phyloP scores from a whole-genome alignment of 2,329 filamentous ascomycete genomes.

The Xylaria hypoxylon region DNA sequence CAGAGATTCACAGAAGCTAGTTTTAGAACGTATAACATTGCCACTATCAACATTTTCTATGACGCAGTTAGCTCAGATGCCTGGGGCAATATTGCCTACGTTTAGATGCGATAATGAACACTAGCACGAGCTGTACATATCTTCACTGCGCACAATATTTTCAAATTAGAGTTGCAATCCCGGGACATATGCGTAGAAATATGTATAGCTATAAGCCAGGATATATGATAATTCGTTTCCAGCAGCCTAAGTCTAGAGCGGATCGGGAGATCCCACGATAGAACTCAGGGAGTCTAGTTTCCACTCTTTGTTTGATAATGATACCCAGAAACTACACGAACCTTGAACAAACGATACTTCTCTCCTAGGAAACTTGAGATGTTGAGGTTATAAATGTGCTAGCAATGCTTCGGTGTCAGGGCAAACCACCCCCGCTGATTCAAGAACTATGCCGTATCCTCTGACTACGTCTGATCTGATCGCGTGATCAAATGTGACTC shows the following conservation, averaged over 20 bases:
- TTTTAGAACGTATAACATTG: too few relatives aligned
- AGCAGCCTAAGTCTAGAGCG: not conserved
- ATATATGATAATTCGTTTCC: not conserved
- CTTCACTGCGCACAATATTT: not conserved
- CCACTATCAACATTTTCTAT: not conserved
- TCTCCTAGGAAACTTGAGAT: too few relatives aligned
- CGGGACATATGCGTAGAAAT: not conserved
- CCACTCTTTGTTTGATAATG: not conserved
- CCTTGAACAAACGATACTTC: too few relatives aligned
- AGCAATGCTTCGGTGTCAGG: too few relatives aligned
- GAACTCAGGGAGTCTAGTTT: not conserved
- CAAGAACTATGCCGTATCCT: too few relatives aligned
- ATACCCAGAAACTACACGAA: too few relatives aligned
- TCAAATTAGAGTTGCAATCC: not conserved
- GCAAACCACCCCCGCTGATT: too few relatives aligned
- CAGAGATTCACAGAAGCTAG: too few relatives aligned
- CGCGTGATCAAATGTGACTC: too few relatives aligned
- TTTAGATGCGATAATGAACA: not conserved
- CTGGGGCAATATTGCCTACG: not conserved
- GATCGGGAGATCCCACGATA: not conserved
- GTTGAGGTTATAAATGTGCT: too few relatives aligned
- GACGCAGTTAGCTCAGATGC: not conserved
- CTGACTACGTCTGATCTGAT: too few relatives aligned
- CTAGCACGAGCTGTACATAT: not conserved
- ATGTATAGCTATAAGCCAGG: not conserved